A percentile compares a stretch with the other conserved stretches of the same genome.
These are phyloP conservation scores for Sphaerosporella brunnea DNA, from an alignment of 495 filamentous ascomycete genomes.

Conservation along the genomic window DNA sequence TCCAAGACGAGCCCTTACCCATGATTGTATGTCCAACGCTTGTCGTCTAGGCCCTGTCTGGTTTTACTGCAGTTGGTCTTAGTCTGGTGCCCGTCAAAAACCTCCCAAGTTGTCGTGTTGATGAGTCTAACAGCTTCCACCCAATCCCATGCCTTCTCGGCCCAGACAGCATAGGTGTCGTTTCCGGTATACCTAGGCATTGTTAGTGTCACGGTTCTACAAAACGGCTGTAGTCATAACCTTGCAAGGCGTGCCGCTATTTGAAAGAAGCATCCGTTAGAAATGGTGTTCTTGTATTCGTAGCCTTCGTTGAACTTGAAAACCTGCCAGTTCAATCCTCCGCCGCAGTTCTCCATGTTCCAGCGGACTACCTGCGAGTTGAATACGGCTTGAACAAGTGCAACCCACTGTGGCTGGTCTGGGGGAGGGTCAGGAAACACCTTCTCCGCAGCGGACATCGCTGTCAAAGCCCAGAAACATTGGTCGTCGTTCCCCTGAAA, in stretches of 20 bases:
- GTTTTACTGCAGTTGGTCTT: slow-evolving; percentile 24
- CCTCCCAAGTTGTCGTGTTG: slow-evolving; percentile 35
- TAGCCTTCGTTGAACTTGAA: slow-evolving; percentile 65
- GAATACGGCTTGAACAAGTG: slow-evolving; percentile 62
- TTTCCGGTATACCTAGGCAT: slow-evolving; percentile 45
- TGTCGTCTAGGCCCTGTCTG: slow-evolving; percentile 10
- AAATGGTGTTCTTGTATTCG: slow-evolving; percentile 50
- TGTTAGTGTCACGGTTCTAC: not conserved
- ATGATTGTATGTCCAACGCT: slow-evolving; percentile 46
- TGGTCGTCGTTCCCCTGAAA: slow-evolving; percentile 66
- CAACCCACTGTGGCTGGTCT: slow-evolving; percentile 51
- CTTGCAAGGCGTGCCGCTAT: slow-evolving; percentile 50
- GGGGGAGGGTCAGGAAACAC: slow-evolving; percentile 47
- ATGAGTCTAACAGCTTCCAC: slow-evolving; percentile 34
- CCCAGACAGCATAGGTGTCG: slow-evolving; percentile 52
- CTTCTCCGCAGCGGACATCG: slow-evolving; percentile 64
- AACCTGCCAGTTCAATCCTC: slow-evolving; percentile 75
- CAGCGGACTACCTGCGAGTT: slow-evolving; percentile 50
- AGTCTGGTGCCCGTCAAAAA: slow-evolving; percentile 40
- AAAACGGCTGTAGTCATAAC: not conserved
- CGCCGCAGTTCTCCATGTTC: slow-evolving; percentile 44
- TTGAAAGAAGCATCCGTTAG: slow-evolving; percentile 52
- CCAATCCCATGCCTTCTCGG: slow-evolving; percentile 53
- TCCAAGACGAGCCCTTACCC: too few relatives aligned
- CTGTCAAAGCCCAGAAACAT: slow-evolving; percentile 65